phyloP scores from a whole-genome alignment of 257 asterid species.

The Solanum pinnatisectum region DNA sequence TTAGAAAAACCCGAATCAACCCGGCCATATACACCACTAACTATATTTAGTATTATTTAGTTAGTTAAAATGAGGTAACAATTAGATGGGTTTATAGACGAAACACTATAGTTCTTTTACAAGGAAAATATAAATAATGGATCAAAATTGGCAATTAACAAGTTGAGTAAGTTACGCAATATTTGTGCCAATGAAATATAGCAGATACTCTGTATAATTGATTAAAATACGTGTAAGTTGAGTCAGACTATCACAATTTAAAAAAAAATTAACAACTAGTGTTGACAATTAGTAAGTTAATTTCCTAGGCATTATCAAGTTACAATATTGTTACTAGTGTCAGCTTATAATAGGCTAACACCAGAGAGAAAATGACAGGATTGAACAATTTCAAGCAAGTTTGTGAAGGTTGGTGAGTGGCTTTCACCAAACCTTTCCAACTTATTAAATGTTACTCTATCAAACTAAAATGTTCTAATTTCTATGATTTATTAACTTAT shows the following conservation, averaged over 20 bases:
- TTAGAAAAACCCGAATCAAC: too few species aligned
- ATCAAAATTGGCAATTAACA: background rate
- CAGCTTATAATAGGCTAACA: background rate
- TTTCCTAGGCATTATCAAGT: background rate
- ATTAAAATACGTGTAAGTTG: background rate
- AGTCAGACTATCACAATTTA: rapidly evolving
- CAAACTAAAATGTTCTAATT: background rate
- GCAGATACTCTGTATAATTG: background rate
- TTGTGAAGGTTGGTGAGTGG: background rate
- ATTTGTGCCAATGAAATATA: background rate
- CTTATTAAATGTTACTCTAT: background rate
- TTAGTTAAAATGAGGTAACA: background rate
- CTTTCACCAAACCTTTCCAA: background rate
- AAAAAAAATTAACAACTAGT: background rate
- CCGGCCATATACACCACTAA: too few species aligned
- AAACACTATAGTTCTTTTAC: background rate
- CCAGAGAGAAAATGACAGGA: background rate
- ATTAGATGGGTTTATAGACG: background rate
- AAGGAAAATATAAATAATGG: background rate
- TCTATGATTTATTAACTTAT: background rate
- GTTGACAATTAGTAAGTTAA: background rate
- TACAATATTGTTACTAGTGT: background rate
- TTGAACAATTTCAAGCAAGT: background rate
- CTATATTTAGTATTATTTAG: background rate
- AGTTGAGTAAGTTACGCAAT: background rate